Conservation (phyloP, 257 asterid genomes). For the Rehmannia glutinosa region DNA sequence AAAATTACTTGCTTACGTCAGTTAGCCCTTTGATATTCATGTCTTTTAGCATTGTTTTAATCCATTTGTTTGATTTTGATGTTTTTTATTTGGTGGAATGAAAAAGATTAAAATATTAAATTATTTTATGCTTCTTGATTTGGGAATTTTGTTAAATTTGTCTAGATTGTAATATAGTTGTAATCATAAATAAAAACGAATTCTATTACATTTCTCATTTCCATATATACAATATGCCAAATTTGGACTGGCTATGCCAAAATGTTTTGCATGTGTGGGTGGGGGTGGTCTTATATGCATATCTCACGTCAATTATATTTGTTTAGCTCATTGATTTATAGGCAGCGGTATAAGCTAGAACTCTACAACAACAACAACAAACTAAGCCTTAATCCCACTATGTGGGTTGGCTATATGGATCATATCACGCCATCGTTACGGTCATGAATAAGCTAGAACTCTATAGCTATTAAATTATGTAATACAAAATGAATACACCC, state of each 20-base stretch:
- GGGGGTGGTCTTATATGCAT: not conserved
- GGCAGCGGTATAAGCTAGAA: not conserved
- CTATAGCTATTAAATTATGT: too few relatives aligned
- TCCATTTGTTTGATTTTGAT: not conserved
- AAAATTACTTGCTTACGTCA: not conserved
- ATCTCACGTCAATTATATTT: not conserved
- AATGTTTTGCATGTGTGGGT: not conserved
- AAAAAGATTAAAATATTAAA: not conserved
- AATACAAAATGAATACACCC: too few relatives aligned
- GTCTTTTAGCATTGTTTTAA: not conserved
- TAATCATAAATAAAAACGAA: too few relatives aligned
- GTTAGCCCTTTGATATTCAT: too few relatives aligned
- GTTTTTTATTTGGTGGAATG: not conserved
- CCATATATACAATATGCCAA: too few relatives aligned
- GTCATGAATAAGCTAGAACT: too few relatives aligned
- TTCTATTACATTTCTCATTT: too few relatives aligned
- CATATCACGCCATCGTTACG: too few relatives aligned
- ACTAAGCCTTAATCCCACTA: too few relatives aligned
- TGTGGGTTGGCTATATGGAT: too few relatives aligned
- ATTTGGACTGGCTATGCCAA: not conserved
- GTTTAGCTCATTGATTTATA: not conserved
- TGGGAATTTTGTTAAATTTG: not conserved
- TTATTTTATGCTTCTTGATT: not conserved
- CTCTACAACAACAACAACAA: too few relatives aligned
- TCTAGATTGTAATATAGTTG: not conserved